phyloP scores from a whole-genome alignment of 1,284 basidiomycete species.

The Cerioporus squamosus region DNA sequence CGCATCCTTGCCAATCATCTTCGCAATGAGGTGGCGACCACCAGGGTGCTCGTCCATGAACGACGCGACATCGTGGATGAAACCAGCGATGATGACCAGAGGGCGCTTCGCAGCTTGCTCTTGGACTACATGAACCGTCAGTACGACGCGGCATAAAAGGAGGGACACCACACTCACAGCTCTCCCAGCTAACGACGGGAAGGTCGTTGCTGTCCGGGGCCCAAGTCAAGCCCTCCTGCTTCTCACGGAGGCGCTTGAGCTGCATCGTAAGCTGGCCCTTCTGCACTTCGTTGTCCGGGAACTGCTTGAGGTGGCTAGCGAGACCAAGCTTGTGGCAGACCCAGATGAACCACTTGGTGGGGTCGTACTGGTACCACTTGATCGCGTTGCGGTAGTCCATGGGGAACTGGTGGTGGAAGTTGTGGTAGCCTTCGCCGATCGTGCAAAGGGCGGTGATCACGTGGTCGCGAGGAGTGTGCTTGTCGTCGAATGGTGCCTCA shows the following conservation, averaged over 20 bases:
- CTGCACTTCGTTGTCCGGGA: conserved; percentile 92
- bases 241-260: conserved; percentile 78
- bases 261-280: conserved; percentile 95
- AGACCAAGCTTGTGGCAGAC: conserved; percentile 67
- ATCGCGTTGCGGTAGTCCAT: conserved; percentile 96
- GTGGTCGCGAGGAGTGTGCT: conserved; percentile 91
- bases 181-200: conserved; percentile 86
- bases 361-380: conserved; percentile 91
- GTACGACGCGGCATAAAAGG: background rate
- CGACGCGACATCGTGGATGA: conserved; percentile 88
- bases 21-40: conserved; percentile 69
- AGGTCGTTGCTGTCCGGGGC: conserved; percentile 79
- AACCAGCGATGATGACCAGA: conserved; percentile 84
- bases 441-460: conserved; percentile 87
- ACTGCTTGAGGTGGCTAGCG: conserved; percentile 87
- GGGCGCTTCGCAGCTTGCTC: conserved; percentile 78
- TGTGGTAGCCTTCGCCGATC: conserved; percentile 95
- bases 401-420: conserved; percentile 95
- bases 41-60: conserved; percentile 93
- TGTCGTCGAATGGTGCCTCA: conserved; percentile 92
- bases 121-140: conserved; percentile 53
- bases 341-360: conserved; percentile 93
- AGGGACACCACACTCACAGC: conserved; percentile 55
- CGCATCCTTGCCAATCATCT: conserved; percentile 79
- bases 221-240: conserved; percentile 78